Base-by-base conservation (phyloP, 2,329 filamentous ascomycete genomes). In the Claviceps purpurea region DNA sequence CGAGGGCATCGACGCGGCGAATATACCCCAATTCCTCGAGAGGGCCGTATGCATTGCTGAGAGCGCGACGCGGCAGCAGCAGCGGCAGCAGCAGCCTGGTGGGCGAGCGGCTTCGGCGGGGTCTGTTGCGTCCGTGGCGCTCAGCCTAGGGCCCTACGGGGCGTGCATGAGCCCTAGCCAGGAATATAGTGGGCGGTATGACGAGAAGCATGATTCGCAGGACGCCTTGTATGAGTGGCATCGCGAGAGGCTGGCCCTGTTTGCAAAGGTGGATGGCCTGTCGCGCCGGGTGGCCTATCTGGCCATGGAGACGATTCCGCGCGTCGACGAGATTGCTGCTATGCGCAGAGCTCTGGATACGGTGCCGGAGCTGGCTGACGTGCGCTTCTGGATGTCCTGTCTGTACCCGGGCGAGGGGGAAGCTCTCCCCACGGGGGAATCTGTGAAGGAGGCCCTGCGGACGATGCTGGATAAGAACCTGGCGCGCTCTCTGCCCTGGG, bases 141-240 rank as follows among this genome's bases (percentile, higher is more conserved):
- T 87, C 47, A 79, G 79, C 58, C 62, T 85, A 5, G 83, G 83
- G 0, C 79, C 83, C 0, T 85, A 85, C 54, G 83, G 83, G 16
- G 82, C 83, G 2, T 78, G 74, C 55, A 84, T 85, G 78, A 65
- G 75, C 18, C 83, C 83, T 1, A 74, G 78, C 30, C 76, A 82
- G 56, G 83, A 86, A 62, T 87, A 85, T 61, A 77, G 70, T 41
- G 83, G 81, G 1, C 59, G 63, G 2, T 86, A 87, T 58, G 78
- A 82, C 54, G 64, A 60, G 0, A 67, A 62, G 13, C 75, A 79
- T 56, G 58, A 68, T 45, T 66, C 65, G 1, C 62, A 69, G 39
- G 66, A 70, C 4, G 63, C 68, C 5, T 65, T 86, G 47, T 65
- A 66, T 11, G 59, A 62, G 8, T 87, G 82, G 79, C 83, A 86